A percentile compares a stretch with the other conserved stretches of the same genome.
Conservation (phyloP, 345 rosid genomes). For the Pistacia integerrima region DNA sequence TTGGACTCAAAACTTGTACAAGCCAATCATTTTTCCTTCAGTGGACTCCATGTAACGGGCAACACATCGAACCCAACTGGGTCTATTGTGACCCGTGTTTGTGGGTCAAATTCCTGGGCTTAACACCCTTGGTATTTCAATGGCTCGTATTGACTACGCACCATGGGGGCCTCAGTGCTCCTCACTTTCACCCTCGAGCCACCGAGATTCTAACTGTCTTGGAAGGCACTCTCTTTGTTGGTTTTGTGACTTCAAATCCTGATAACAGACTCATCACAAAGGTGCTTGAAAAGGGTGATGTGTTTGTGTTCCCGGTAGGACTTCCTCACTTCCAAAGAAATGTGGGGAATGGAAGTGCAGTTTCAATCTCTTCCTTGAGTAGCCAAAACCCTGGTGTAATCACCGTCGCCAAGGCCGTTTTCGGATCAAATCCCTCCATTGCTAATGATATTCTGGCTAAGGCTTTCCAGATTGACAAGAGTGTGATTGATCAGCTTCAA, state of each 20-base stretch:
- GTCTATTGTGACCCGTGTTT: background rate
- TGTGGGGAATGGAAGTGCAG: slow-evolving; percentile 13
- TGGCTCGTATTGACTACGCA: slow-evolving; percentile 25
- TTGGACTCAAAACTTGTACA: slow-evolving; percentile 15
- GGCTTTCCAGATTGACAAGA: slow-evolving; percentile 33
- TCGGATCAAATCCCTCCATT: slow-evolving; percentile 28
- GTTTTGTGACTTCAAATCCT: slow-evolving; percentile 34
- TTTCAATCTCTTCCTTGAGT: slow-evolving; percentile 18
- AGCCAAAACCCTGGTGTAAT: slow-evolving; percentile 31
- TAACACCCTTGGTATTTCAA: slow-evolving; percentile 31
- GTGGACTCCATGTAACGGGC: slow-evolving; percentile 10
- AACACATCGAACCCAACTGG: slow-evolving; percentile 14
- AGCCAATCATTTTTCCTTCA: slow-evolving; percentile 20
- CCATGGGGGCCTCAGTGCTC: slow-evolving; percentile 15
- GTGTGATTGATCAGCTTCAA: slow-evolving; percentile 5
- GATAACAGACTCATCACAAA: slow-evolving; percentile 27
- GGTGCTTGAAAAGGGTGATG: slow-evolving; percentile 29
- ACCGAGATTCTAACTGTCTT: slow-evolving; percentile 24
- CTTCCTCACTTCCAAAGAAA: slow-evolving; percentile 32
- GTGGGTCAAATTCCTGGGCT: slow-evolving; percentile 25
- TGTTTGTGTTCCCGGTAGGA: slow-evolving; percentile 29
- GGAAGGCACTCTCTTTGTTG: slow-evolving; percentile 26
- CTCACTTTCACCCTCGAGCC: slow-evolving; percentile 28
- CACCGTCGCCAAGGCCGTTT: slow-evolving; percentile 24
- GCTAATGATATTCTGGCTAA: slow-evolving; percentile 24